Evolutionary conservation across 2,329 filamentous ascomycete species (phyloP).

Genomic region (Cladophialophora bantiana): DNA sequence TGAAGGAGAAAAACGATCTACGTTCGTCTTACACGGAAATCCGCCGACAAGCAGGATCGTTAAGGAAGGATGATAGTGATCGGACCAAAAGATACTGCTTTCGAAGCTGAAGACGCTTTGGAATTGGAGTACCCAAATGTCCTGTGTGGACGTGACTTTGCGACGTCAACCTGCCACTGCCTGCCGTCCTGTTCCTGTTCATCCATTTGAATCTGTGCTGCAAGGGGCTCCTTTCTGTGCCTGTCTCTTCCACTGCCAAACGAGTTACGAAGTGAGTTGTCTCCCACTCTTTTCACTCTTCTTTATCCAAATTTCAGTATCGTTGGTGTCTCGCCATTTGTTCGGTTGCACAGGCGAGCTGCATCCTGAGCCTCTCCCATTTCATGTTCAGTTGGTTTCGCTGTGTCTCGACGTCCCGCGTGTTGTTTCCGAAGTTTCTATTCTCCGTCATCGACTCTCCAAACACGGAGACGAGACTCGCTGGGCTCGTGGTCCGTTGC

Average conservation of each 20-base stretch:
- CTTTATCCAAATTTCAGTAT: background rate
- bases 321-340: slow-evolving; percentile 7
- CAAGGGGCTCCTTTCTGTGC: background rate
- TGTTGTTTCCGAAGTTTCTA: background rate
- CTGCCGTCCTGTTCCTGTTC: background rate
- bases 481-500: background rate
- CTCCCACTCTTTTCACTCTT: background rate
- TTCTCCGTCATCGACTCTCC: slow-evolving; percentile 2
- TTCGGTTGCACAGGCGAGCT: slow-evolving; percentile 8
- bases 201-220: background rate
- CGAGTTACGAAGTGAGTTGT: too few relatives aligned
- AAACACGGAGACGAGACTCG: background rate
- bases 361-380: background rate
- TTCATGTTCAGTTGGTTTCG: background rate
- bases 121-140: background rate
- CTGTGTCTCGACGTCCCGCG: background rate
- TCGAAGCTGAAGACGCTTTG: background rate
- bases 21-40: background rate
- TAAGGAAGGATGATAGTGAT: background rate
- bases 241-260: background rate
- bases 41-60: background rate
- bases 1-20: background rate
- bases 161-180: background rate
- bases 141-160: background rate
- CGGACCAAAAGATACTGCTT: background rate